Base-by-base conservation (phyloP, 176 grass and related monocot species). In the Olyra latifolia region DNA sequence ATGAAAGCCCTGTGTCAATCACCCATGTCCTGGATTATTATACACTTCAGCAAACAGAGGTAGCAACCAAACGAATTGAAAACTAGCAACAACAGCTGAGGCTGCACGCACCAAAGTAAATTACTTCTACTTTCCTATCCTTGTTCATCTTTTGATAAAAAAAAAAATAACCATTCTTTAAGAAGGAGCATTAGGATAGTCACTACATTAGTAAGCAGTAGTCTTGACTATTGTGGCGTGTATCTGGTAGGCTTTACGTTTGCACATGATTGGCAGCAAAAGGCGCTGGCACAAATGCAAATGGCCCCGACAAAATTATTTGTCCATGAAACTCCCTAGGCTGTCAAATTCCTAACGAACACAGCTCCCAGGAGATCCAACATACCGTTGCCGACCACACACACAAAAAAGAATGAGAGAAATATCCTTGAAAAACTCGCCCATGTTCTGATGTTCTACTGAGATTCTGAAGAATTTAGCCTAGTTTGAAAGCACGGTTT, bases 1-100 rank as follows among this genome's bases (percentile, higher is more conserved):
- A 89, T 71, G n/a, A 77, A 79, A 79, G 58, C 64, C 43, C 32
- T 30, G 16, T 57, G 89, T 94, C 86, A 94, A 67, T 92, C 74
- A 75, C 54, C 82, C 75, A 52, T 85, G 32, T 54, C 67, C 43
- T 39, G 24, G 58, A 72, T 53, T 54, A 85, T 71, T 63, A 49
- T 24, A 49, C 56, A 35, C 24, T 45, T 80, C 1, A 2, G 19
- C 53, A 59, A 32, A 40, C 41, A 30, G 25, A 30, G 59, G 13
- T 27, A 25, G 55, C 13, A n/a, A 38, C 69, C n/a, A 82, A 82
- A 73, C 5, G 25, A 45, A 73, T 54, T 22, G 25, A 53, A 54
- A 73, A n/a, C 16, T 73, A 73, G 47, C 11, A 29, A 35, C 11
- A 28, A 53, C 45, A 53, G 44, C 17, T 41, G 61, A 70, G 4